phyloP scores from a whole-genome alignment of 2,329 filamentous ascomycete species.

The Diplodia seriata region DNA sequence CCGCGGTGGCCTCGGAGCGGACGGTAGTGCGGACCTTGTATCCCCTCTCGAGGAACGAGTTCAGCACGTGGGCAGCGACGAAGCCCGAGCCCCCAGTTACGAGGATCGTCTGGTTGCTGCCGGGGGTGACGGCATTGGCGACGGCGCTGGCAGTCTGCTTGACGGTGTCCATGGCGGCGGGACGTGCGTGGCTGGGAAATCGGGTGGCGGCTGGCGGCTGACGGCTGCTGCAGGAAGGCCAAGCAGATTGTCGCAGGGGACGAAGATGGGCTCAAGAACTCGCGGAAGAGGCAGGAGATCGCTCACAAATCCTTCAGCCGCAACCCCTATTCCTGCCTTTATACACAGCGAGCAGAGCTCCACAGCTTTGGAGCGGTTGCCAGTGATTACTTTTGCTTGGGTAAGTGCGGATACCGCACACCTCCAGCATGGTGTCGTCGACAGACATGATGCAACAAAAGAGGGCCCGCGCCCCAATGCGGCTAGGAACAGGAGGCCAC shows the following conservation, averaged over 20 bases:
- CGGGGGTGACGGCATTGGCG: slow-evolving; percentile 6
- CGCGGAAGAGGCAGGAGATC: not conserved
- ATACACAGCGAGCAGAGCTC: slow-evolving; percentile 5
- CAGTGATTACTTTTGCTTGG: slow-evolving; percentile 21
- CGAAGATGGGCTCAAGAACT: not conserved
- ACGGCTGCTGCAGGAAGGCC: slow-evolving; percentile 16
- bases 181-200: slow-evolving; percentile 11
- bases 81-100: slow-evolving; percentile 40
- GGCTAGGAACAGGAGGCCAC: not conserved
- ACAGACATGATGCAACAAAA: slow-evolving; percentile 32
- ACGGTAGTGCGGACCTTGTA: slow-evolving; percentile 36
- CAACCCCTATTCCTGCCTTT: slow-evolving; percentile 14
- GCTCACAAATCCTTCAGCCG: not conserved
- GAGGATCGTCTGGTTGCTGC: slow-evolving; percentile 33
- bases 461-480: slow-evolving; percentile 15
- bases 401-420: slow-evolving; percentile 11
- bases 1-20: slow-evolving; percentile 35
- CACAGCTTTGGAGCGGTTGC: not conserved
- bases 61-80: slow-evolving; percentile 38
- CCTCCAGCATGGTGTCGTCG: slow-evolving; percentile 16
- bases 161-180: slow-evolving; percentile 16
- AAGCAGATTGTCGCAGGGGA: slow-evolving; percentile 18
- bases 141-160: slow-evolving; percentile 14
- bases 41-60: slow-evolving; percentile 35
- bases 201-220: not conserved